A percentile compares a stretch with the other conserved stretches of the same genome.
phyloP scores from a whole-genome alignment of 352 stramenopile genomes.

The Pythium oligandrum region DNA sequence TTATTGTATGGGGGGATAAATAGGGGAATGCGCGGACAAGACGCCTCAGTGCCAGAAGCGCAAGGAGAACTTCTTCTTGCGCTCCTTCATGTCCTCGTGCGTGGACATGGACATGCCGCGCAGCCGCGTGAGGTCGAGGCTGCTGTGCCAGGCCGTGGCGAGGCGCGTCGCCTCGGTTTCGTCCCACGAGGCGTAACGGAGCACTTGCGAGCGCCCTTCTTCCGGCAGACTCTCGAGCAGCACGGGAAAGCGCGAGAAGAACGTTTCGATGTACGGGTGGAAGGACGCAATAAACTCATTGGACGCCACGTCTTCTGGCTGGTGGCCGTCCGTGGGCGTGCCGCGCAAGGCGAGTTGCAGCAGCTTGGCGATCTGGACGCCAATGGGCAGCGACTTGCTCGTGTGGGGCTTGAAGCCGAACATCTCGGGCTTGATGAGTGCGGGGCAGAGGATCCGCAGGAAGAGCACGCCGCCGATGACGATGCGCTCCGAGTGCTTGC shows the following conservation, averaged over 20 bases:
- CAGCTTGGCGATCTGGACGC: conserved; percentile 78
- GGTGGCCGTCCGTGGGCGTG: conserved; percentile 39
- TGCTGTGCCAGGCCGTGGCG: conserved; percentile 2
- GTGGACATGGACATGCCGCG: conserved; percentile 55
- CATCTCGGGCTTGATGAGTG: conserved; percentile 78
- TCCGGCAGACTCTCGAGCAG: conserved; percentile 18
- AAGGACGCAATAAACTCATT: conserved; percentile 66
- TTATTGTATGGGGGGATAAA: too few species aligned
- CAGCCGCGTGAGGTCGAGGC: conserved; percentile 33
- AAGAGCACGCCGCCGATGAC: conserved; percentile 75
- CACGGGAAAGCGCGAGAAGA: conserved; percentile 58
- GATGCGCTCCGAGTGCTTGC: conserved; percentile 53
- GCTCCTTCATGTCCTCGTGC: conserved; percentile 38
- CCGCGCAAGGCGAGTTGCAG: conserved; percentile 72
- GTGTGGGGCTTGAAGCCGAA: conserved; percentile 69
- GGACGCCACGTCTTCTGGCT: conserved; percentile 33
- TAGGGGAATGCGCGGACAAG: too few species aligned
- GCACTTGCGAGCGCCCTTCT: conserved; percentile 5
- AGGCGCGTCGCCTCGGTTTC: conserved; percentile 9
- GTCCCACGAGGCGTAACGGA: conserved; percentile 16
- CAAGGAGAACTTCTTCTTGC: conserved; percentile 68
- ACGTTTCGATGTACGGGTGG: conserved; percentile 55
- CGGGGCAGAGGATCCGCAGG: conserved; percentile 68
- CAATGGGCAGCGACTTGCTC: conserved; percentile 36
- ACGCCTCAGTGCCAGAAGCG: conserved; percentile 43